Conservation (phyloP, 2,329 filamentous ascomycete genomes). For the Calonectria pseudoturangicola region DNA sequence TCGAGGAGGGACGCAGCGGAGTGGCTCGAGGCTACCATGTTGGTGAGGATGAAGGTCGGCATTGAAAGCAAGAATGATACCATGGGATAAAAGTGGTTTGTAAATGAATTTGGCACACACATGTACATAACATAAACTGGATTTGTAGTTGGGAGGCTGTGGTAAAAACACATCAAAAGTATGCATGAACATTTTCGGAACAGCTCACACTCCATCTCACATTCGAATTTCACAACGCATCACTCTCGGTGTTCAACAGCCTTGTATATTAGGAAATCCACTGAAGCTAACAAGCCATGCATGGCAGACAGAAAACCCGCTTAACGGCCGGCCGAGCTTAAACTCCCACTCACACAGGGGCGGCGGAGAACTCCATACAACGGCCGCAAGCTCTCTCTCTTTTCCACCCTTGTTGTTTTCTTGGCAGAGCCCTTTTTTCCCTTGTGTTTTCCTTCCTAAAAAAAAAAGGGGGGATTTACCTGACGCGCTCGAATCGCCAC, state of each 20-base stretch:
- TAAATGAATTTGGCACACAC: conserved; percentile 7
- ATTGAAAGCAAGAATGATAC: conserved; percentile 45
- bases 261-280: neutral
- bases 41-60: conserved; percentile 68
- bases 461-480: too few species aligned
- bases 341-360: neutral
- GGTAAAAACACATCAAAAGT: neutral
- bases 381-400: neutral
- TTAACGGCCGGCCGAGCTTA: conserved; percentile 10
- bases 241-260: neutral
- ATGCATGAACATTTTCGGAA: neutral
- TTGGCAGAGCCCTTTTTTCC: neutral
- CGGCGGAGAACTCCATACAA: conserved; percentile 20
- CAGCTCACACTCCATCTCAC: neutral
- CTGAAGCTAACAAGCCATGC: neutral
- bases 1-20: conserved; percentile 91
- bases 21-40: conserved; percentile 92
- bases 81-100: conserved; percentile 14
- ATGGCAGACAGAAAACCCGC: neutral
- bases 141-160: neutral
- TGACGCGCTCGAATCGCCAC: neutral
- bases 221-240: too few species aligned
- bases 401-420: neutral
- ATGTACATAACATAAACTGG: neutral
- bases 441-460: neutral